phyloP scores from a whole-genome alignment of 2,329 filamentous ascomycete species.

The Escovopsis weberi region DNA sequence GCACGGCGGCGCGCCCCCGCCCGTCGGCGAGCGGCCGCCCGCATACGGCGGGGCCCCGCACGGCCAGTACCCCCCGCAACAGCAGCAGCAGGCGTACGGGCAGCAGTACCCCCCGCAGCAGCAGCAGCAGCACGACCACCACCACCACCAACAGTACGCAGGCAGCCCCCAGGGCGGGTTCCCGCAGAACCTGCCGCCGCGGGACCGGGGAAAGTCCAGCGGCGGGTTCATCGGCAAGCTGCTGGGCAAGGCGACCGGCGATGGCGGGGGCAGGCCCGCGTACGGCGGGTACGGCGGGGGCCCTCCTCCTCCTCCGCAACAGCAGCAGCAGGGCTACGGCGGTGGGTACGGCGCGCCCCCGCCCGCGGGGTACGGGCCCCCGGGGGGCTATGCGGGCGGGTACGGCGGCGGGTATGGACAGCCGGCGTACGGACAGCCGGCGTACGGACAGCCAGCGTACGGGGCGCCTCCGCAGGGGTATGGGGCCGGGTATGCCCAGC shows the following conservation, averaged over 20 bases:
- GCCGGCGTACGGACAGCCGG: conserved; percentile 14
- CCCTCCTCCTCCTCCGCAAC: background rate
- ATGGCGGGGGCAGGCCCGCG: conserved; percentile 12
- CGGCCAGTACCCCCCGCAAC: conserved; percentile 3
- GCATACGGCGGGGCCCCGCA: conserved; percentile 11
- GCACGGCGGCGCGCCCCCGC: conserved; percentile 3
- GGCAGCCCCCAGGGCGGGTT: conserved; percentile 14
- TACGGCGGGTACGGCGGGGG: conserved; percentile 13
- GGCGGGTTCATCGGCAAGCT: conserved; percentile 39
- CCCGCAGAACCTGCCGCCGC: conserved; percentile 29
- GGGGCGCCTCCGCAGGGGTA: conserved; percentile 18
- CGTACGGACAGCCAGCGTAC: conserved; percentile 16
- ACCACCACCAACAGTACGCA: conserved; percentile 2
- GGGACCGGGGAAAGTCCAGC: conserved; percentile 21
- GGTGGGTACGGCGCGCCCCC: conserved; percentile 12
- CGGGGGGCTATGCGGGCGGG: conserved; percentile 6
- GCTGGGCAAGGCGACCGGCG: conserved; percentile 30
- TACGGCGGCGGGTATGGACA: conserved; percentile 17
- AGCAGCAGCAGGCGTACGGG: conserved; percentile 11
- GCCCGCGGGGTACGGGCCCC: conserved; percentile 11
- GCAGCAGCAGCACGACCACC: conserved; percentile 6
- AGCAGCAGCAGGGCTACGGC: conserved; percentile 13
- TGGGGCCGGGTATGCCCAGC: conserved; percentile 9
- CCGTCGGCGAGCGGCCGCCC: conserved; percentile 17
- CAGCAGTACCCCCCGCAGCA: conserved; percentile 3